A percentile compares a stretch with the other conserved stretches of the same genome.
Conservation (phyloP, 352 stramenopile genomes). For the Phytophthora tentaculata region DNA sequence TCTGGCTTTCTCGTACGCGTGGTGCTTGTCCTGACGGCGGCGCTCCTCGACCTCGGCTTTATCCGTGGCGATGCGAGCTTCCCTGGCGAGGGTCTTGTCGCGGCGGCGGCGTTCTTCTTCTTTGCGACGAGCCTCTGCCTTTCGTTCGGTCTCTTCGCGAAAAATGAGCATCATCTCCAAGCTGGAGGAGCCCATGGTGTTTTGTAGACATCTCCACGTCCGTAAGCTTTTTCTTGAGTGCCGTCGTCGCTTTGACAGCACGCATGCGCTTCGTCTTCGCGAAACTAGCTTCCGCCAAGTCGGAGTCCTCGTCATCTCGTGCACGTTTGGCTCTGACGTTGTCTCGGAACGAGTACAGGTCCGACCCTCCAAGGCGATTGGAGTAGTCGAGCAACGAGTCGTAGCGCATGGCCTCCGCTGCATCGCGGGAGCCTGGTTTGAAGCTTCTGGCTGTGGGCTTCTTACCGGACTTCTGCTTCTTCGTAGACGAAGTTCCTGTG, state of each 20-base stretch:
- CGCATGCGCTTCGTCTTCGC: not conserved
- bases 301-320: not conserved
- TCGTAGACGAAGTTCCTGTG: not conserved
- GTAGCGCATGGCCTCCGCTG: not conserved
- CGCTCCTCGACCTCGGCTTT: not conserved
- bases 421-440: not conserved
- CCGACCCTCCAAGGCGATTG: slow-evolving; percentile 1
- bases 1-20: not conserved
- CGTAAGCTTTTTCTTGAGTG: not conserved
- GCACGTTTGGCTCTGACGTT: not conserved
- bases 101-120: not conserved
- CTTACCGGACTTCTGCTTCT: not conserved
- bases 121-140: not conserved
- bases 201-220: not conserved
- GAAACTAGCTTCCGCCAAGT: slow-evolving; percentile 5
- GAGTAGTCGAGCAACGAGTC: not conserved
- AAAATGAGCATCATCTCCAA: slow-evolving; percentile 8
- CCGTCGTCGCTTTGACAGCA: not conserved
- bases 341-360: not conserved
- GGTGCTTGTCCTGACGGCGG: not conserved
- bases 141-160: slow-evolving; percentile 3
- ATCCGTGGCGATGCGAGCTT: not conserved
- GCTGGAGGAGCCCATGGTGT: not conserved
- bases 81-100: not conserved
- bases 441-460: not conserved